Base-by-base conservation (phyloP, 2,329 filamentous ascomycete species). In the Epichloe scottii region DNA sequence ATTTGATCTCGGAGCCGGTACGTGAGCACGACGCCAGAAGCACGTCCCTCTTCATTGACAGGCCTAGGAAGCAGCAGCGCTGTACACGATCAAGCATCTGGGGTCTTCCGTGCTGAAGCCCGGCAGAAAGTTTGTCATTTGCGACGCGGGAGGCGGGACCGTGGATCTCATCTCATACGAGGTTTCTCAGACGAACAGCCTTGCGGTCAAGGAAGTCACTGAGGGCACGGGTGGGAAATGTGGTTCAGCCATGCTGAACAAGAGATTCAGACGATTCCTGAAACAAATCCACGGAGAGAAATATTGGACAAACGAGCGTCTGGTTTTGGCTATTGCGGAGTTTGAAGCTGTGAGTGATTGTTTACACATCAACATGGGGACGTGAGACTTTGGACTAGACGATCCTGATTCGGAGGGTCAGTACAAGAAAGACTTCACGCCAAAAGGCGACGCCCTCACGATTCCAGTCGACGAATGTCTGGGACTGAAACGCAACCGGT, bases 141-240 rank as follows among this genome's bases (percentile, higher is more conserved):
- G 75, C 39, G 76, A 79, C 55, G 75, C 75, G 19, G 75, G 75
- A 11, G 76, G 76, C 35, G 76, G 75, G 23, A 77, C 74, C 1
- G 74, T 75, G 1, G 76, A 79, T 58, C 62, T 78, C 19, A 77
- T 78, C 52, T 74, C 72, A 6, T 78, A 78, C 54, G 69, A 71
- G 51, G 68, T 78, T 39, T 68, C 62, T 2, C 62, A 64, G 10
- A 57, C 73, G 3, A 62, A 68, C 2, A 64, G 66, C 15, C 61
- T 77, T 6, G 66, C 72, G 52, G 63, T 78, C n/a, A 65, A 68
- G 51, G 75, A 78, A 59, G 70, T 73, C 14, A 71, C 71, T 3
- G 67, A 69, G 34, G 74, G 74, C 1, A 73, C 70, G 10, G 75
- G 75, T 14, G 71, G 69, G 4, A 67, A 71, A 53, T 77, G 73